Evolutionary conservation across 768 basidiomycete genomes (phyloP).

Genomic region (Neoboletus magnificus): DNA sequence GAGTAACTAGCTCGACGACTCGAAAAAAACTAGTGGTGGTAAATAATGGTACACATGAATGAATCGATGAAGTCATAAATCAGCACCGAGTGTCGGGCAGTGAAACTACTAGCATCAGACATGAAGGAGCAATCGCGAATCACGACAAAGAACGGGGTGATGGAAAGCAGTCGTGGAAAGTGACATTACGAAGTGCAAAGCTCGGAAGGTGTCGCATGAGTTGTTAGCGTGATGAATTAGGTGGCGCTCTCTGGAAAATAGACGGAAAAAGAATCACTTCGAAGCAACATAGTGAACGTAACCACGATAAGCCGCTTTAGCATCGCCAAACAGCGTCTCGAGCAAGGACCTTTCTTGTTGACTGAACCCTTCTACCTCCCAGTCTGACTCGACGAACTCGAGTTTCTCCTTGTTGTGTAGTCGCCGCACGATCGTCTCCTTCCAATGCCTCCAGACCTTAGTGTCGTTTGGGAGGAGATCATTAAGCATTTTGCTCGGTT

Average conservation of each 20-base stretch:
- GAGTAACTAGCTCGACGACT: neutral
- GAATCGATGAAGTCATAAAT: neutral
- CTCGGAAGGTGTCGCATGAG: neutral
- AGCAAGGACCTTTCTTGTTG: conserved; percentile 19
- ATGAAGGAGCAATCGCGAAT: neutral
- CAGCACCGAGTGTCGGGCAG: neutral
- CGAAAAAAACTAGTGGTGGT: neutral
- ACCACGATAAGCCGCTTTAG: conserved; percentile 27
- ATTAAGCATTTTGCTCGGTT: conserved; percentile 19
- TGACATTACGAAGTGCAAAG: neutral
- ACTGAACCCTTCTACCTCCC: conserved; percentile 18
- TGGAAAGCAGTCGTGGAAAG: neutral
- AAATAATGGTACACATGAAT: neutral
- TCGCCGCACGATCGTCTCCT: conserved; percentile 15
- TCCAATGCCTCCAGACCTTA: conserved; percentile 29
- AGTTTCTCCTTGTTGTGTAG: conserved; percentile 20
- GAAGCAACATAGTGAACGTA: conserved; percentile 10
- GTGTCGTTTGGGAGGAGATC: conserved; percentile 30
- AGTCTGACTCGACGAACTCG: conserved; percentile 20
- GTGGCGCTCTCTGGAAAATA: neutral
- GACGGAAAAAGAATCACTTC: neutral
- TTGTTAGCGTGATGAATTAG: neutral
- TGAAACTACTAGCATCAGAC: neutral
- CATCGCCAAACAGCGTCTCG: conserved; percentile 22
- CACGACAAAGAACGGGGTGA: neutral